phyloP scores from a whole-genome alignment of 345 rosid genomes.

The Anastatica hierochuntica region DNA sequence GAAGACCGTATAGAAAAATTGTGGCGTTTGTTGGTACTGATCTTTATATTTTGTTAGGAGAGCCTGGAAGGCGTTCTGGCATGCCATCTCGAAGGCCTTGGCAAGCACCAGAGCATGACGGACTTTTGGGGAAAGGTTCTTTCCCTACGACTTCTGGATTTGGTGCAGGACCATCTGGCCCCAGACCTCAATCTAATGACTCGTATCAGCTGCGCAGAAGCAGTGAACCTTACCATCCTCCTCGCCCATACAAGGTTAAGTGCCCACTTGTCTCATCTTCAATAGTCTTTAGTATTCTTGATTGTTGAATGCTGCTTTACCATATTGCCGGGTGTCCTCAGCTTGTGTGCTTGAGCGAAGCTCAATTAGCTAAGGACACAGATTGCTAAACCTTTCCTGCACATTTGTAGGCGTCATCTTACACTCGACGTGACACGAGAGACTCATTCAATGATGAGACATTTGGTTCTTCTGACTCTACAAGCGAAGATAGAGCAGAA shows the following conservation, averaged over 20 bases:
- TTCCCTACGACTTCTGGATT: slow-evolving; percentile 73
- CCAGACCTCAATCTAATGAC: slow-evolving; percentile 60
- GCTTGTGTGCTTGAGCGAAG: neutral
- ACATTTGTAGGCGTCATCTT: slow-evolving; percentile 67
- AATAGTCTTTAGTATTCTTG: neutral
- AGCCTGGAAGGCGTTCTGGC: slow-evolving; percentile 57
- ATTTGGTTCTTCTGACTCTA: slow-evolving; percentile 74
- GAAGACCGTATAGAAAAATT: no score
- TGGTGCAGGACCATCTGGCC: slow-evolving; percentile 46
- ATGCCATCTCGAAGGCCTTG: slow-evolving; percentile 65
- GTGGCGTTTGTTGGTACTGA: slow-evolving; percentile 7
- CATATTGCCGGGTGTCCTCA: slow-evolving; percentile 5
- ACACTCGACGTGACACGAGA: slow-evolving; percentile 50
- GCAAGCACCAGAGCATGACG: slow-evolving; percentile 93
- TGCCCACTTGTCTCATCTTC: no score
- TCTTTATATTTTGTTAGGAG: slow-evolving; percentile 28
- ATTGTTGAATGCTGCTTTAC: slow-evolving; percentile 8
- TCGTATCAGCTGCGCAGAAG: slow-evolving; percentile 48
- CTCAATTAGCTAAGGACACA: slow-evolving; percentile 1
- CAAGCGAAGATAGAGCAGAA: slow-evolving; percentile 83
- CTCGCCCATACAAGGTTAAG: slow-evolving; percentile 86
- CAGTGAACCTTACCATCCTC: slow-evolving; percentile 81
- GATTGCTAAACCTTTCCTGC: slow-evolving; percentile 12
- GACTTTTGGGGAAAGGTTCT: slow-evolving; percentile 96
- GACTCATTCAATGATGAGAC: slow-evolving; percentile 87